Evolutionary conservation across 768 basidiomycete species (phyloP), one percentile per base, ranked within the genome.

Genomic region (Russula brevipes): DNA sequence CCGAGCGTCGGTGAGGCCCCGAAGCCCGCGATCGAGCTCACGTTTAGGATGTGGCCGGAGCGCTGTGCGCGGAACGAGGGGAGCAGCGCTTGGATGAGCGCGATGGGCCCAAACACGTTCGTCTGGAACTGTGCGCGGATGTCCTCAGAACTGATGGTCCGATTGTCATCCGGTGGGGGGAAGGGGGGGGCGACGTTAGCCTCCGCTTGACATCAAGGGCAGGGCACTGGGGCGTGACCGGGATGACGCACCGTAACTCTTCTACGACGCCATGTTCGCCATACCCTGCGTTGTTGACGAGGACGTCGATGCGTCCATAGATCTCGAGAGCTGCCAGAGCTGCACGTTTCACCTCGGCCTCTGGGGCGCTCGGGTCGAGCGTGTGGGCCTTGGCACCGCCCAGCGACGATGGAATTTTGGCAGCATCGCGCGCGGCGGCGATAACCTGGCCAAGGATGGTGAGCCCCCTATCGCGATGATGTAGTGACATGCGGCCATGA

Each of bases 241-340:
- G 24, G 24, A 24, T 24, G 24, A 38, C 14, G 19, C 24, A 66
- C 57, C 39, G 42, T 3, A 66, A 38, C 52, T 66, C 51, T 46
- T 66, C 60, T 10, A 66, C n/a, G 24, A 46, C 11, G 3, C 65
- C 54, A 2, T 11, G 14, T 11, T 45, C 49, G 16, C 42, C 50
- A 41, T 56, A 63, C 11, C 54, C 47, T 2, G 57, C 57, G 11
- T 63, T 63, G 61, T 63, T 63, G 6, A 53, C 47, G 46, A 63
- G 57, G n/a, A 63, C 58, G 7, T 63, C 57, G 38, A 63, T 59
- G 45, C 65, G 60, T 6, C 65, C 65, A 14, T 62, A 59, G 19
- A 66, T 46, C 16, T 58, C 24, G 33, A 59, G 53, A 17, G 65
- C 61, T 24, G 54, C 57, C 9, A 12, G 30, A 6, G 46, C 24